Evolutionary conservation across 306 rosid genomes (phyloP), one percentile per base, ranked within the genome.

Genomic region (Vigna trinervia): DNA sequence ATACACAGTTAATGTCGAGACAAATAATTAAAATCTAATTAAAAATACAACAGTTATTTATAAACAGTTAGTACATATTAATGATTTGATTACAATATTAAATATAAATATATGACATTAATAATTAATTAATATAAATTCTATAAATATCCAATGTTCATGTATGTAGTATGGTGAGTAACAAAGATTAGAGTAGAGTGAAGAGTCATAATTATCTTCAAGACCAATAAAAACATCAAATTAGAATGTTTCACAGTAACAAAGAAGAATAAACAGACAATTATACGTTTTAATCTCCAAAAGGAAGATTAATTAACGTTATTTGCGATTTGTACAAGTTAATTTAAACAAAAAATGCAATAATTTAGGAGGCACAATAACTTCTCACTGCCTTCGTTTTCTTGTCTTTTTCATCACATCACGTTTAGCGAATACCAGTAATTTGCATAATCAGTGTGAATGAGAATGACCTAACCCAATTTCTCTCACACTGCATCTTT

Each of bases 361-460:
- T 39, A 64, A 39, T 64, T 64, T 39, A 64, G 58, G 57, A 47
- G 14, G 8, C 48, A 17, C 34, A 5, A 17, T 39, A 39, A 19
- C 63, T 63, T 60, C 71, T 76, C 47, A 36, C 53, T 0, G 64
- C 22, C 52, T 76, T 63, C 80, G 43, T 50, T 36, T 64, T 63
- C 52, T 30, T 60, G 57, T 22, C 52, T 22, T 60, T 6, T 6
- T 28, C 6, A 12, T 4, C 53, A 41, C 20, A 52, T 19, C 12
- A 12, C 7, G 63, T 17, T 17, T 17, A 52, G 15, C 8, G 46
- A 14, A 50, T 50, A 28, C 14, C 10, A 8, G 12, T 32, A 14
- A 69, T 48, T 9, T 69, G 32, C 73, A 34, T 75, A 20, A 36
- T 30, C 34, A 4, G 34, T 50, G 13, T 17, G 50, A 17, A n/a